phyloP scores from a whole-genome alignment of 345 rosid genomes.

The Murraya koenigii region DNA sequence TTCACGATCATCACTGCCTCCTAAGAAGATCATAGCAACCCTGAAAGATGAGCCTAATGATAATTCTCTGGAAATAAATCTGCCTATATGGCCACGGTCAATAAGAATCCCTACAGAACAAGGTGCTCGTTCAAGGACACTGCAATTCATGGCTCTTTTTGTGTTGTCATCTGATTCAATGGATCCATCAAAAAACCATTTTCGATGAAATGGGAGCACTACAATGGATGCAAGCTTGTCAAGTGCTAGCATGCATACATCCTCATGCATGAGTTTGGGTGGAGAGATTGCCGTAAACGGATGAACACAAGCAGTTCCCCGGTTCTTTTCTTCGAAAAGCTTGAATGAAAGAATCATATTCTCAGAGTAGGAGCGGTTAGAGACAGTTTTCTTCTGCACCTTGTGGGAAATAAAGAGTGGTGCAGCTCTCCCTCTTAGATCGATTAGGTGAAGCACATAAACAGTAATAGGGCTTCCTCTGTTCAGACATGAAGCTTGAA shows the following conservation, averaged over 20 bases:
- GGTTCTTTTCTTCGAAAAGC: not conserved
- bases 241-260: constrained; percentile 9
- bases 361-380: constrained; percentile 26
- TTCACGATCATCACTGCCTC: constrained; percentile 64
- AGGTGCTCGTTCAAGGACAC: constrained; percentile 16
- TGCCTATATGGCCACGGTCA: not conserved
- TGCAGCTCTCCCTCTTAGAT: constrained; percentile 42
- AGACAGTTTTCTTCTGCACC: constrained; percentile 24
- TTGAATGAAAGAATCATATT: constrained; percentile 34
- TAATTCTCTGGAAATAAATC: not conserved
- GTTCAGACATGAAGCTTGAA: constrained; percentile 29
- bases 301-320: not conserved
- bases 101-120: constrained; percentile 16
- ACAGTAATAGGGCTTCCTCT: constrained; percentile 31
- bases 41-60: not conserved
- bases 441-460: constrained; percentile 51
- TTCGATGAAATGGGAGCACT: constrained; percentile 12
- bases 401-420: constrained; percentile 56
- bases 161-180: constrained; percentile 9
- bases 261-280: constrained; percentile 4
- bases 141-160: constrained; percentile 6
- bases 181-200: constrained; percentile 13
- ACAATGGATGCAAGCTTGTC: not conserved
- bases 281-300: constrained; percentile 9
- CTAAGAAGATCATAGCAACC: constrained; percentile 46